phyloP scores from a whole-genome alignment of 2,329 filamentous ascomycete species.

The Ophiostoma himal-ulmi region DNA sequence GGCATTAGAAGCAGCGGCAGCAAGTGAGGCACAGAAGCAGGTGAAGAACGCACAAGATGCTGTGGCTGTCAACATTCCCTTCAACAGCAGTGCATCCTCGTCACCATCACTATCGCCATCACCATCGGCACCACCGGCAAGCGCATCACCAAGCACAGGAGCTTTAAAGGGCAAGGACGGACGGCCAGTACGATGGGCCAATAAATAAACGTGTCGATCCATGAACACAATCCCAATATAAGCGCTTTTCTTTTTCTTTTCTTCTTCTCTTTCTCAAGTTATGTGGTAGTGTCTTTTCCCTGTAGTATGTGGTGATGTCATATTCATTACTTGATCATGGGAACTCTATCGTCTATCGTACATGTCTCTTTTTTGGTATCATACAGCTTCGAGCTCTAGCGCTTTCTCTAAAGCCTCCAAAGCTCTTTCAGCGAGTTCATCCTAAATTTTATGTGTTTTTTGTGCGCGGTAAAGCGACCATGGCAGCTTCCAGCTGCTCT shows the following conservation, averaged over 20 bases:
- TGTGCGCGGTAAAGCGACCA: constrained; percentile 61
- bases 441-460: constrained; percentile 45
- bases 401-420: background rate
- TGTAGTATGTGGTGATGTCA: constrained; percentile 6
- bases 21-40: background rate
- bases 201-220: background rate
- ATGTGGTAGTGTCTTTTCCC: background rate
- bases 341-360: background rate
- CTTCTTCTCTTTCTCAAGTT: background rate
- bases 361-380: constrained; percentile 12
- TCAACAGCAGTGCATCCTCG: background rate
- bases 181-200: constrained; percentile 2
- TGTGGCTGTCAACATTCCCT: background rate
- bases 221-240: background rate
- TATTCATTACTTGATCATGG: background rate
- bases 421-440: no score
- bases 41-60: background rate
- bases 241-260: background rate
- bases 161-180: constrained; percentile 4
- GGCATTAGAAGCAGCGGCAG: constrained; percentile 2
- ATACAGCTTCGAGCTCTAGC: background rate
- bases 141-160: background rate
- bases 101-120: background rate
- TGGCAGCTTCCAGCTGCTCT: constrained; percentile 72
- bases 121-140: background rate